Base-by-base conservation (phyloP, 2,329 filamentous ascomycete genomes). In the Ophiostoma tasmaniense region DNA sequence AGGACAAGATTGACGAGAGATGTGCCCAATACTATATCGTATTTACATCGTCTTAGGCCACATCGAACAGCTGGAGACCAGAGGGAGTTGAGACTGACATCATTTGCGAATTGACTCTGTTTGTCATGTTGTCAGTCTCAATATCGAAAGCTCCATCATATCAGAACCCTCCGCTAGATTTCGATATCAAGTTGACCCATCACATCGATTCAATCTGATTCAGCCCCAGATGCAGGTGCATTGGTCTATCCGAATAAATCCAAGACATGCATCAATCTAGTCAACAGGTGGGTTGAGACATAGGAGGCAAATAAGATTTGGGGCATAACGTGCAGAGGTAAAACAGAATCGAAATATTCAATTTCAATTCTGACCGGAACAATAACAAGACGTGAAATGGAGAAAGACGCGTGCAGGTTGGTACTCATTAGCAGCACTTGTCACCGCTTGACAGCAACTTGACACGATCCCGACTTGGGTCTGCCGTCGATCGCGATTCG, bases 241-340 rank as follows among this genome's bases (percentile, higher is more conserved):
- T 55, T 55, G 30, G 61, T 20, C 30, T 37, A 33, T 35, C 30
- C 30, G 33, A 35, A 35, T 62, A 11, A 37, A 22, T n/a, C 30
- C 17, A 37, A 64, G 61, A 64, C 61, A 64, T 64, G 30, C 61
- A 37, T 10, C 61, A 64, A 33, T 22, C 61, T 37, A 64, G 59
- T 30, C 33, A 17, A 62, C 59, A 35, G 59, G 59, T 62, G 59
- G 30, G 14, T 13, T 64, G 61, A 64, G 61, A 64, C 61, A 35
- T 22, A 22, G 7, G 13, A 30, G 25, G 17, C 59, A 35, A 62
- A 62, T 35, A 22, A 62, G 59, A 35, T 35, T 62, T 35, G 28
- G 55, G 59, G 59, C 17, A 20, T 37, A 35, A 64, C 61, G 28
- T 64, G 61, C 17, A n/a, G 20, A 64, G n/a, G 6, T 20, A 64